A percentile compares a stretch with the other conserved stretches of the same genome.
These are phyloP conservation scores for Xylaria sp. DNA, from an alignment of 2,329 filamentous ascomycete species.

Conservation along the genomic window DNA sequence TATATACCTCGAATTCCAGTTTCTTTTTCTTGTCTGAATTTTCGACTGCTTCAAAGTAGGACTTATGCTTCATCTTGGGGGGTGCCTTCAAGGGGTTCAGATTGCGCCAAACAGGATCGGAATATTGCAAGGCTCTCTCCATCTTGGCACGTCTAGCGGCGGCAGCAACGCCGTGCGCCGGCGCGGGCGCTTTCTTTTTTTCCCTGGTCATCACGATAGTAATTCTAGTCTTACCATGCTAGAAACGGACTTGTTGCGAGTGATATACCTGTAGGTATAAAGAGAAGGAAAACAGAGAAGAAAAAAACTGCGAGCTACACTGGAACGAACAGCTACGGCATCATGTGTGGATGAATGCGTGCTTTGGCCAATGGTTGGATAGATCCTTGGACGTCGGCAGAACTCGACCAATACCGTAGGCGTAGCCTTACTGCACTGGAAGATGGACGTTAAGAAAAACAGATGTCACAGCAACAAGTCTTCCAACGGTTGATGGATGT, in stretches of 20 bases:
- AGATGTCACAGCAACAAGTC: slow-evolving; percentile 38
- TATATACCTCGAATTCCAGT: slow-evolving; percentile 67
- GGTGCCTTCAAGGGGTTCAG: slow-evolving; percentile 48
- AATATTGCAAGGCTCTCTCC: slow-evolving; percentile 44
- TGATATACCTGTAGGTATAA: slow-evolving; percentile 40
- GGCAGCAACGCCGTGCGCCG: slow-evolving; percentile 42
- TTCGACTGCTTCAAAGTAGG: slow-evolving; percentile 72
- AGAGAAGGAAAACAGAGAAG: slow-evolving; percentile 26
- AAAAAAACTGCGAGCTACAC: slow-evolving; percentile 39
- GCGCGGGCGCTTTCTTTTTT: slow-evolving; percentile 47
- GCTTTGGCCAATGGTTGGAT: slow-evolving; percentile 37
- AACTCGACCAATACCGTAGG: slow-evolving; percentile 35
- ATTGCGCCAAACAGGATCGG: slow-evolving; percentile 44
- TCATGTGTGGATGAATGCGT: slow-evolving; percentile 41
- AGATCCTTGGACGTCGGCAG: slow-evolving; percentile 30
- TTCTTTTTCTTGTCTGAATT: slow-evolving; percentile 73
- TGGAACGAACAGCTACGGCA: slow-evolving; percentile 43
- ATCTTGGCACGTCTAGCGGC: slow-evolving; percentile 45
- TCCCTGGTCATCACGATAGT: slow-evolving; percentile 48
- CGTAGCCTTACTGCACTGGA: slow-evolving; percentile 34
- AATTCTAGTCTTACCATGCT: slow-evolving; percentile 49
- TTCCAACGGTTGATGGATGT: slow-evolving; percentile 24
- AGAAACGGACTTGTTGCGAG: slow-evolving; percentile 37
- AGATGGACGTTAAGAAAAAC: slow-evolving; percentile 29
- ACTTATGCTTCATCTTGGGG: slow-evolving; percentile 65